A percentile compares a stretch with the other conserved stretches of the same genome.
These are phyloP conservation scores for Chaetomium fimeti DNA, from an alignment of 495 filamentous ascomycete genomes.

Conservation along the genomic window DNA sequence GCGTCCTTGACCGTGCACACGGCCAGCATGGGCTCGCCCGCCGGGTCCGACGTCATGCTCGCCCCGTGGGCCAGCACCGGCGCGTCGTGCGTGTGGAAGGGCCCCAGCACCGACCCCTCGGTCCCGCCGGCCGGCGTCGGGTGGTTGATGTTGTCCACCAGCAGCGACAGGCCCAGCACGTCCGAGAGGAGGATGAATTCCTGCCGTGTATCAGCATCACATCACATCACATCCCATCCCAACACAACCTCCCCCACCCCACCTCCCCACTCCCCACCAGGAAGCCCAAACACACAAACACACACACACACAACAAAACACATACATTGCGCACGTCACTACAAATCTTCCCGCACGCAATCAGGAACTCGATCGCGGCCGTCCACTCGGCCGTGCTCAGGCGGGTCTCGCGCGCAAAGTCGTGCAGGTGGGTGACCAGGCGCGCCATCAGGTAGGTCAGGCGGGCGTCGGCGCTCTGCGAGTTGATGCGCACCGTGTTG, in stretches of 20 bases:
- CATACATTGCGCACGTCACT: slow-evolving; percentile 58
- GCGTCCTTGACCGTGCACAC: slow-evolving; percentile 73
- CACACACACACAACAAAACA: too few relatives aligned
- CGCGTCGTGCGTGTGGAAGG: slow-evolving; percentile 92
- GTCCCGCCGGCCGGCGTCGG: slow-evolving; percentile 74
- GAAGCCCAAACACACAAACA: neutral
- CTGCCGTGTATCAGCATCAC: slow-evolving; percentile 38
- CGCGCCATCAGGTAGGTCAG: slow-evolving; percentile 71
- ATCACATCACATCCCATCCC: neutral
- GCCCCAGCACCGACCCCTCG: slow-evolving; percentile 86
- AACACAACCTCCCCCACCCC: too few relatives aligned
- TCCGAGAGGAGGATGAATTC: slow-evolving; percentile 96
- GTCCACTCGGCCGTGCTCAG: slow-evolving; percentile 81
- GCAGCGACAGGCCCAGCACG: slow-evolving; percentile 81
- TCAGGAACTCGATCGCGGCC: slow-evolving; percentile 67
- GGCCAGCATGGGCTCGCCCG: slow-evolving; percentile 70
- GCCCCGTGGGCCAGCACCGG: slow-evolving; percentile 61
- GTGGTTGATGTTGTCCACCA: slow-evolving; percentile 90
- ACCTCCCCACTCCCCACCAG: neutral
- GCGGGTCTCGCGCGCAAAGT: slow-evolving; percentile 78
- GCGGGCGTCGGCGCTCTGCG: slow-evolving; percentile 61
- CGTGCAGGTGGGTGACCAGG: slow-evolving; percentile 76
- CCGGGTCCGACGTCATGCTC: slow-evolving; percentile 68
- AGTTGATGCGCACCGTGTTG: slow-evolving; percentile 72
- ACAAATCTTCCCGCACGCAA: slow-evolving; percentile 69